Evolutionary conservation across 148 eudicot genomes (phyloP).

Genomic region (Simmondsia chinensis): DNA sequence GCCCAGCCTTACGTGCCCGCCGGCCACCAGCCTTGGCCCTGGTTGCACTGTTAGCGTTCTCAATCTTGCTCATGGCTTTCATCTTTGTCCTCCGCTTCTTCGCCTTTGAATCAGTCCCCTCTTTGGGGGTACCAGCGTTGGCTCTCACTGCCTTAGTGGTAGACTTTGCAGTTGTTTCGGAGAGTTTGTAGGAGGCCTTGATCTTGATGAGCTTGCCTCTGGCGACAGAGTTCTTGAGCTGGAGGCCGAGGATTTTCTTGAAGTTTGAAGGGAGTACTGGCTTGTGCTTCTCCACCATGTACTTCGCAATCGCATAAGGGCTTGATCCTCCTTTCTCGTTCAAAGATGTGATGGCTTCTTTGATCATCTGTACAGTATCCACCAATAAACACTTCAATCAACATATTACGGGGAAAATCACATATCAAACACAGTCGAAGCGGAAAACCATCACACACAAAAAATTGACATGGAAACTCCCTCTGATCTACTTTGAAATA

Average conservation of each 20-base stretch:
- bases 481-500: no score
- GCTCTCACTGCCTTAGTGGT: conserved; percentile 23
- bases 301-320: conserved; percentile 65
- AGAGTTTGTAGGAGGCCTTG: conserved; percentile 67
- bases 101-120: background rate
- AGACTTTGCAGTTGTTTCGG: conserved; percentile 11
- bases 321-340: conserved; percentile 73
- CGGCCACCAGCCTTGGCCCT: background rate
- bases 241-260: conserved; percentile 56
- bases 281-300: conserved; percentile 63
- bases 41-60: background rate
- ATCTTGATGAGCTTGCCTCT: conserved; percentile 62
- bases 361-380: conserved; percentile 57
- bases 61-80: conserved; percentile 24
- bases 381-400: no score
- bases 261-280: conserved; percentile 53
- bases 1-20: conserved; percentile 23
- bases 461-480: no score
- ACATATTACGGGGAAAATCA: no score
- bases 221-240: conserved; percentile 54
- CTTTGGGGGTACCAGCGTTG: conserved; percentile 20
- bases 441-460: no score
- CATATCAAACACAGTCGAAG: no score
- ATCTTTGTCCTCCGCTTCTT: conserved; percentile 22
- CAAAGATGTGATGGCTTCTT: conserved; percentile 51